Base-by-base conservation (phyloP, 805 yeast species). In the Candida taoyuanica region DNA sequence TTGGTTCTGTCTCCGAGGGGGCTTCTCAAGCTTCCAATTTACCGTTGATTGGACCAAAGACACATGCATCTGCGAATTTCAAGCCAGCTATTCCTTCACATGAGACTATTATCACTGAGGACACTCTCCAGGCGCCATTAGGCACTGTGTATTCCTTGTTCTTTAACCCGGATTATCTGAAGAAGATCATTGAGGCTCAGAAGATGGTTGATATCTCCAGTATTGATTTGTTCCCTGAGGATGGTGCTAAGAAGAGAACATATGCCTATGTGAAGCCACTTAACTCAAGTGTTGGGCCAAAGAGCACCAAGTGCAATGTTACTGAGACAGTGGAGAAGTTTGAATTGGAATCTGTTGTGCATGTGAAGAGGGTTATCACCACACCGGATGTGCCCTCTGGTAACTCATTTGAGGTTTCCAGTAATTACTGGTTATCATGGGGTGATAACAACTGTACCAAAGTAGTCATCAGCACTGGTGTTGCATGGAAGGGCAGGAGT, bases 331-430 rank as follows among this genome's bases (percentile, higher is more conserved):
- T 85, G 17, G 74, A 77, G 35, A 62, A 68, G 35, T 66, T 71
- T 53, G 82, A 85, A 51, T 67, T 71, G 43, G 66, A 75, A 13
- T 68, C 71, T 14, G 71, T 70, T 46, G 72, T 86, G 15, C 71
- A 76, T 40, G 77, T 89, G 1, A 60, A 75, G 3, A 76, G 81
- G 31, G 63, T 73, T 2, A 76, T 91, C 0, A 62, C 63, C 20
- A 87, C 98, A 0, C 99, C 98, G 0, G 94, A 88, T 57, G 98
- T 93, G 7, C 98, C 99, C 1, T 83, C 89, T 51, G 95, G 95
- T 9, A 71, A 69, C 44, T 70, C 79, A 1, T 85, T 85, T 50
- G 68, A 71, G 28, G 84, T 83, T 2, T 66, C 70, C 31, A 78
- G 89, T 2, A 68, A 71, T 27, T 67, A 77, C 17, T 75, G 67